Evolutionary conservation across 2,329 filamentous ascomycete species (phyloP), one percentile per base, ranked within the genome.

Genomic region (Pleoardoris graminearum): DNA sequence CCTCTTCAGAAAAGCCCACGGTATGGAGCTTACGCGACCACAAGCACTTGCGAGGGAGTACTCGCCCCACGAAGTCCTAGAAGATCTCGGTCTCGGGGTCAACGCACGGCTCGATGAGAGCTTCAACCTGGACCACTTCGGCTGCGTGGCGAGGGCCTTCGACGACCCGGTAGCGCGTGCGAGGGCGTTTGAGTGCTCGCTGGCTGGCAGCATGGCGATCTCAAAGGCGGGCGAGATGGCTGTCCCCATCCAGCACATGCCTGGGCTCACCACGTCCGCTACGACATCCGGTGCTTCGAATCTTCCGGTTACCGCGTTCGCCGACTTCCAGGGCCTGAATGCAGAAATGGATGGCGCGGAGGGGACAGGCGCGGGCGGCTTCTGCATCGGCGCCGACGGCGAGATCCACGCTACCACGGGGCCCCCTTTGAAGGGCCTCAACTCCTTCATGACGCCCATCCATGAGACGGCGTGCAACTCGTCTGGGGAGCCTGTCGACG

Each of bases 1-100:
- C 37, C 59, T 80, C 6, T 80, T 79, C 69, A 79, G 79, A 59
- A 76, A 78, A 59, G 77, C 77, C 4, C 77, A 79, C 42, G 77
- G 76, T 3, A 68, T 79, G 25, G 58, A 65, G 4, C 27, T 37
- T 4, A 54, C 48, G 3, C 44, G n/a, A 2, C 36, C 45, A 14
- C 17, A 51, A 22, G 46, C 57, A 17, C 17, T 37, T 29, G 12
- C n/a, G 27, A 58, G 45, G 2, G 50, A 62, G 30, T 51, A 45
- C 19, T 41, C 57, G 3, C 54, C 54, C 17, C 63, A 68, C 17
- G 69, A 73, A 11, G 51, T 69, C 12, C 59, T 66, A 21, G 71
- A 74, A 57, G 71, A 74, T 51, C 63, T 73, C 3, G 70, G 70
- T 1, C 43, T 73, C 7, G 47, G 60, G 17, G 27, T 55, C 7